Evolutionary conservation across 1,139 yeast genomes (phyloP).

Genomic region (Debaryomyces sp.): DNA sequence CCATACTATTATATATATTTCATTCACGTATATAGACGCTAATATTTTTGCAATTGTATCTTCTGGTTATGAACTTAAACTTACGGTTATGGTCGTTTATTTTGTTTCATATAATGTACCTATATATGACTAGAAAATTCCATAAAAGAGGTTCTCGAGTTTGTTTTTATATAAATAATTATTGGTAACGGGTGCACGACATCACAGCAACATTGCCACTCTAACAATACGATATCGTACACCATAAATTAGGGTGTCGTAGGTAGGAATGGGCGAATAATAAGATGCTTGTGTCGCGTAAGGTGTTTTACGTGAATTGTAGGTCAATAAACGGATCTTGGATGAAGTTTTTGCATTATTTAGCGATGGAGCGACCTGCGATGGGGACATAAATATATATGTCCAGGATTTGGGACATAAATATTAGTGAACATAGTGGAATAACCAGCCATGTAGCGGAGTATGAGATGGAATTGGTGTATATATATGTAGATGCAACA

Average conservation of each 20-base stretch:
- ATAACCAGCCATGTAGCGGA: not conserved
- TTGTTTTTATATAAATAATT: conserved; percentile 5
- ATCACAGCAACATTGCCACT: conserved; percentile 8
- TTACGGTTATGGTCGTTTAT: conserved; percentile 8
- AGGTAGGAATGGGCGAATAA: not conserved
- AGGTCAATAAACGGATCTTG: not conserved
- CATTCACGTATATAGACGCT: conserved; percentile 3
- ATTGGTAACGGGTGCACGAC: conserved; percentile 5
- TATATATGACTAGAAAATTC: conserved; percentile 1
- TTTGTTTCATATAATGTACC: not conserved
- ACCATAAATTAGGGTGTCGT: not conserved
- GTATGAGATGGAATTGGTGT: not conserved
- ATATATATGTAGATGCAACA: not conserved
- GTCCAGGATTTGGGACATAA: not conserved
- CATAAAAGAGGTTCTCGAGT: not conserved
- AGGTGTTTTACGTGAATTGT: not conserved
- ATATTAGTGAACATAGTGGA: not conserved
- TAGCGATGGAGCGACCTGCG: not conserved
- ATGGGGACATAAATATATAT: not conserved
- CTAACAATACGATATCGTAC: not conserved
- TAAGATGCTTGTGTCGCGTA: not conserved
- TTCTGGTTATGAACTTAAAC: conserved; percentile 7
- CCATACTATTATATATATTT: conserved; percentile 23
- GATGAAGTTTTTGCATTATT: not conserved
- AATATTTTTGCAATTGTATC: conserved; percentile 3